A percentile compares a stretch with the other conserved stretches of the same genome.
Evolutionary conservation across 2,329 filamentous ascomycete genomes (phyloP).

Genomic region (Neurospora crassa): DNA sequence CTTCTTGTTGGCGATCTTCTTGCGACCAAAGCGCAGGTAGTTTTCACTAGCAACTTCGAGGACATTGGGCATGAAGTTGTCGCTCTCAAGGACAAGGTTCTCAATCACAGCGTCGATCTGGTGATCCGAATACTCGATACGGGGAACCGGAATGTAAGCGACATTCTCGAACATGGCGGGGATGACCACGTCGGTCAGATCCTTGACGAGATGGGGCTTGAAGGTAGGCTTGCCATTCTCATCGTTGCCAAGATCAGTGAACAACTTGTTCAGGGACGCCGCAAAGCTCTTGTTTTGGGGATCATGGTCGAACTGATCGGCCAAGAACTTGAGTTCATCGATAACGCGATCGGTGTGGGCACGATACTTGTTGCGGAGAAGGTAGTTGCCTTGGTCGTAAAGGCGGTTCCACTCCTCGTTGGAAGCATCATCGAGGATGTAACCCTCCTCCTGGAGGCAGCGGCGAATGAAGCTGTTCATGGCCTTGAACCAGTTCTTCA

Average conservation of each 20-base stretch:
- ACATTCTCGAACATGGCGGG: conserved; percentile 74
- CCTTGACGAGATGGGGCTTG: conserved; percentile 88
- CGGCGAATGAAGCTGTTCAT: conserved; percentile 71
- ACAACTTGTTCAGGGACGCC: conserved; percentile 69
- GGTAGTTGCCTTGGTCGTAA: conserved; percentile 75
- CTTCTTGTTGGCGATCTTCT: conserved; percentile 70
- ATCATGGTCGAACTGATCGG: conserved; percentile 81
- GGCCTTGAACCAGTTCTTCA: conserved; percentile 81
- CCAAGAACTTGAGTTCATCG: conserved; percentile 85
- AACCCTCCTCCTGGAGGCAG: conserved; percentile 82
- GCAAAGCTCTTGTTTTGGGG: conserved; percentile 76
- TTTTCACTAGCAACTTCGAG: conserved; percentile 85
- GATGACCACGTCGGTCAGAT: conserved; percentile 77
- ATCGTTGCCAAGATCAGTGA: conserved; percentile 79
- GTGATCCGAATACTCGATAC: conserved; percentile 83
- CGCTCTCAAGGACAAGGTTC: conserved; percentile 89
- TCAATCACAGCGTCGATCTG: conserved; percentile 84
- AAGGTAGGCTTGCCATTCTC: conserved; percentile 75
- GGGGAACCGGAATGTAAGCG: conserved; percentile 84
- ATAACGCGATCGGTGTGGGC: conserved; percentile 75
- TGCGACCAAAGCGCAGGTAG: conserved; percentile 91
- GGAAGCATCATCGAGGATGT: conserved; percentile 72
- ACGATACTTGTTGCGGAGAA: conserved; percentile 83
- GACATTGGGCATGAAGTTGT: conserved; percentile 93
- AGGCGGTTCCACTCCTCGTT: conserved; percentile 75